A percentile compares a stretch with the other conserved stretches of the same genome.
These are phyloP conservation scores for Acanthamoeba quina DNA, from an alignment of 208 protist genomes.

Conservation along the genomic window DNA sequence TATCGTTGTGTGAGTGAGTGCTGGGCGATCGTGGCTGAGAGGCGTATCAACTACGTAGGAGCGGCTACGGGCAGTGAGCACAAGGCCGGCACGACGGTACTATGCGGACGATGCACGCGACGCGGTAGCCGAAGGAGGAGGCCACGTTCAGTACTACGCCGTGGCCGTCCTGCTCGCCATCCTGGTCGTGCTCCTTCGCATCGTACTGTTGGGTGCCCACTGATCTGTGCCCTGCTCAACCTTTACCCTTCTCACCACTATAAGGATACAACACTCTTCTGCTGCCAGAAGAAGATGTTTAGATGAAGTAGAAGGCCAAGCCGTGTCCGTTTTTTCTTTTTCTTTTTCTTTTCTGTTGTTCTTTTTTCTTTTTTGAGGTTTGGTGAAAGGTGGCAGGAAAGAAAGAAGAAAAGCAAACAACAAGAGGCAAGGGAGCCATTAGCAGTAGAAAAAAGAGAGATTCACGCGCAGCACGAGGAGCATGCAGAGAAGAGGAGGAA, in stretches of 20 bases:
- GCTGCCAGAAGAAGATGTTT: too few species aligned
- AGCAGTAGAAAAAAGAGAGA: not conserved
- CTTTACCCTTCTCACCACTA: too few species aligned
- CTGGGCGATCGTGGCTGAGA: not conserved
- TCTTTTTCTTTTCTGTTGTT: too few species aligned
- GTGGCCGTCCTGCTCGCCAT: not conserved
- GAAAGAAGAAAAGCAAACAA: not conserved
- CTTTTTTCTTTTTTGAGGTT: not conserved
- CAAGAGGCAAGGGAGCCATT: not conserved
- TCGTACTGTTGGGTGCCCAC: not conserved
- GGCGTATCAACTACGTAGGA: not conserved
- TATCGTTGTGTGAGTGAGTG: not conserved
- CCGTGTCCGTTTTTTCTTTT: too few species aligned
- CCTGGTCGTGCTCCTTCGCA: not conserved
- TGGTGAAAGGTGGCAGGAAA: not conserved
- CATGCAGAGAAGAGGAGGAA: conserved; percentile 50
- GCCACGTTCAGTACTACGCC: not conserved
- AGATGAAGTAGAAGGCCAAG: too few species aligned
- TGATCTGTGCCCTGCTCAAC: not conserved
- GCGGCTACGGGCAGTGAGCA: not conserved
- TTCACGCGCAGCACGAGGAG: not conserved
- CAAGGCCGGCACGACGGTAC: not conserved
- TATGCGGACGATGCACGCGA: not conserved
- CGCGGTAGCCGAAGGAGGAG: not conserved
- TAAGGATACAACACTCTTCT: too few species aligned